A percentile compares a stretch with the other conserved stretches of the same genome.
phyloP scores from a whole-genome alignment of 108 stramenopile genomes.

The Skeletonema costatum region DNA sequence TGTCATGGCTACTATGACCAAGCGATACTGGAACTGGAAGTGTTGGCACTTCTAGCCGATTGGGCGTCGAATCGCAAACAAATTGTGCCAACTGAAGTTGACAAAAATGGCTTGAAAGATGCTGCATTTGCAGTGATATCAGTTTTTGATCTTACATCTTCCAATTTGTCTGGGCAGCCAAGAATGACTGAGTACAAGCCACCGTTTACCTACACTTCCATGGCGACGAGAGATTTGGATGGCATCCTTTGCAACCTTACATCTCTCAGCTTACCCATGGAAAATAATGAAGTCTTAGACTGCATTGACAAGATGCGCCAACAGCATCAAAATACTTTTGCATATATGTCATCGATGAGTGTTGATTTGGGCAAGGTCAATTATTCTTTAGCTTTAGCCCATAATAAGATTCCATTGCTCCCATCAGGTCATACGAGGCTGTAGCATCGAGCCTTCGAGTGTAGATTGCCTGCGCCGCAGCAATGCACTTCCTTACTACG shows the following conservation, averaged over 20 bases:
- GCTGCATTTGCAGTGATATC: slow-evolving; percentile 24
- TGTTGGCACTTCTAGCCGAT: slow-evolving; percentile 25
- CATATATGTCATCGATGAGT: not conserved
- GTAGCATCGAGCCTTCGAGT: too few relatives aligned
- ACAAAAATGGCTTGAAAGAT: slow-evolving; percentile 19
- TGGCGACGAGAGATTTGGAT: slow-evolving; percentile 16
- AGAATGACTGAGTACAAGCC: slow-evolving; percentile 27
- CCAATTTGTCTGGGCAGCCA: slow-evolving; percentile 4
- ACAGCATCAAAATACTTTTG: not conserved
- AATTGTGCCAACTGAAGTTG: not conserved
- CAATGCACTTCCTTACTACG: too few relatives aligned
- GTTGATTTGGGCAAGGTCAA: not conserved
- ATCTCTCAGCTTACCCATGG: slow-evolving; percentile 16
- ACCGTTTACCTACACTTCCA: slow-evolving; percentile 45
- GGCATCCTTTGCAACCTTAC: slow-evolving; percentile 10
- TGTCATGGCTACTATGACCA: slow-evolving; percentile 60
- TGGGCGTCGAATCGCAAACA: not conserved
- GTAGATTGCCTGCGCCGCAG: too few relatives aligned
- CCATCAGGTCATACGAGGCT: too few relatives aligned
- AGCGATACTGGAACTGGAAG: slow-evolving; percentile 20
- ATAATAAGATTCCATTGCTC: too few relatives aligned
- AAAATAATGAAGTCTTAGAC: not conserved
- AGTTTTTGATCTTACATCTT: slow-evolving; percentile 23
- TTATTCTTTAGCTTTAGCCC: too few relatives aligned
- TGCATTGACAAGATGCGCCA: slow-evolving; percentile 18